Conservation (phyloP, 768 basidiomycete genomes). For the Mycena galericulata region DNA sequence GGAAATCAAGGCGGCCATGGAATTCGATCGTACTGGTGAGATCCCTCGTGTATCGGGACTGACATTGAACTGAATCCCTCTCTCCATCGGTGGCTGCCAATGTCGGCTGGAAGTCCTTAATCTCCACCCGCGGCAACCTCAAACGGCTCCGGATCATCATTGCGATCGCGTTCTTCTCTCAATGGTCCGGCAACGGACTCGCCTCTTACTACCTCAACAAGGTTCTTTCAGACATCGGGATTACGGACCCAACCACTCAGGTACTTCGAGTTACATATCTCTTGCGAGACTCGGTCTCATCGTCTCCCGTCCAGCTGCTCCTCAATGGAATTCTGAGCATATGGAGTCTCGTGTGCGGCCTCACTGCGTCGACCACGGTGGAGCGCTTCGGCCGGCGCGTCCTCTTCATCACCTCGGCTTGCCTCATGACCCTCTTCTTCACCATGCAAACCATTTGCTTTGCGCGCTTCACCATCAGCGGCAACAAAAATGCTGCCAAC, state of each 20-base stretch:
- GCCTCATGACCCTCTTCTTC: conserved; percentile 76
- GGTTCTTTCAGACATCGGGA: conserved; percentile 77
- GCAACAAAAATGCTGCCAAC: conserved; percentile 65
- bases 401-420: conserved; percentile 71
- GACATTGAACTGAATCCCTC: background rate
- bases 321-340: conserved; percentile 90
- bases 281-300: no score
- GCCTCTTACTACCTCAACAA: conserved; percentile 85
- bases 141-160: conserved; percentile 82
- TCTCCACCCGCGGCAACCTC: conserved; percentile 76
- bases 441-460: conserved; percentile 76
- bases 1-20: conserved; percentile 84
- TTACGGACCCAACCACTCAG: conserved; percentile 66
- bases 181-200: conserved; percentile 89
- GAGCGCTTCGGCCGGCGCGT: conserved; percentile 76
- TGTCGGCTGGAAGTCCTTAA: conserved; percentile 77
- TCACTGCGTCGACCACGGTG: conserved; percentile 67
- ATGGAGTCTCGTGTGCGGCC: conserved; percentile 79
- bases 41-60: background rate
- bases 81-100: conserved; percentile 57
- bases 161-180: conserved; percentile 85
- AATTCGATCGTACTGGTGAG: conserved; percentile 66
- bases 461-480: conserved; percentile 55
- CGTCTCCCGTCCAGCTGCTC: conserved; percentile 71
- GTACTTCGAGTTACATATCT: conserved; percentile 31